Evolutionary conservation across 2,329 filamentous ascomycete species (phyloP), one percentile per base, ranked within the genome.

Genomic region (Botrytis pseudocinerea): DNA sequence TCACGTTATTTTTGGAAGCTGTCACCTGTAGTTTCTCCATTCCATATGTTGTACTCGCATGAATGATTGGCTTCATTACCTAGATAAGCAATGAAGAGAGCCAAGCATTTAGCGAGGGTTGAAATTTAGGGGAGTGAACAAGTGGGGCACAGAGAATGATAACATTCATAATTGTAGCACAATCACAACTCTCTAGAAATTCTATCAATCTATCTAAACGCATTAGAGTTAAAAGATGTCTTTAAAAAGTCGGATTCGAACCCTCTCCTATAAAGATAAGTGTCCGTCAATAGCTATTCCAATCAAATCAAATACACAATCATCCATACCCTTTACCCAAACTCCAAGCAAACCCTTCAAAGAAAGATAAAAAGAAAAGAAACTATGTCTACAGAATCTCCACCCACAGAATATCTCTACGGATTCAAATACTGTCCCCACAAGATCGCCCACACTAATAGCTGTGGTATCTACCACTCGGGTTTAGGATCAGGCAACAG

Each of bases 181-280:
- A 64, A 12, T 42, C 51, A 25, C 1, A 5, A 51, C 25, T 25
- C 9, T 46, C 46, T 48, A 10, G 8, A 0, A 48, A 48, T 10
- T 4, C 4, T 48, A 48, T 10, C 10, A 1, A 22, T 25, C 3
- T 48, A 22, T 25, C 0, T 54, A 5, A 1, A n/a, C 5, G 16
- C 1, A 2, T n/a, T 7, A 54, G n/a, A 1, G 5, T 12, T 54
- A 1, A 54, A 54, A 7, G 5, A 1, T 16, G 14, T n/a, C 5
- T n/a, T 7, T 0, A 7, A 16, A 2, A 54, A 2, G 5, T n/a
- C 12, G 4, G 4, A n/a, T n/a, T n/a, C 10, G 10, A 51, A 4
- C 9, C 4, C 4, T n/a, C 9, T 48, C 10, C 4, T 51, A 51
- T n/a, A 51, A 48, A 48, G 48, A n/a, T n/a, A 0, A 54, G 25